Conservation (phyloP, 139 green algal genomes). For the Zygnema circumcarinatum region DNA sequence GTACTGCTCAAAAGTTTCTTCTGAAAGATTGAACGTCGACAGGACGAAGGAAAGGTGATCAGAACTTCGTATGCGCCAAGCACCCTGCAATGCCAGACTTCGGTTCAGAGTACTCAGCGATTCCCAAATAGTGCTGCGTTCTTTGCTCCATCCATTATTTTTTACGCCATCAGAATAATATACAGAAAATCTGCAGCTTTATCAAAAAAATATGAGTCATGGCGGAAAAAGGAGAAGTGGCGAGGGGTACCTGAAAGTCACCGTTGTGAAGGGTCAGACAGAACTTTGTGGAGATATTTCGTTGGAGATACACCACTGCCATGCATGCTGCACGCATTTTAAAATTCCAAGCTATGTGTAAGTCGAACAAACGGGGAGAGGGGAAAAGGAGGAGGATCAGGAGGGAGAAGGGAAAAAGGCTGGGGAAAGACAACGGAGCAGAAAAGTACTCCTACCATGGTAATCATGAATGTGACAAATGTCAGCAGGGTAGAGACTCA, state of each 20-base stretch:
- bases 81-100: slow-evolving; percentile 2
- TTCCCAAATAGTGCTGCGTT: no score
- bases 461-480: slow-evolving; percentile 20
- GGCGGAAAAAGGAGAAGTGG: no score
- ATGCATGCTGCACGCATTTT: neutral
- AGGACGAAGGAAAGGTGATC: slow-evolving; percentile 12
- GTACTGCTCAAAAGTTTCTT: neutral
- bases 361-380: no score
- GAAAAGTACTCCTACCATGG: slow-evolving; percentile 9
- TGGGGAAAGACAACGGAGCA: neutral
- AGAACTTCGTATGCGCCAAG: neutral
- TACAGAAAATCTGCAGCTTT: no score
- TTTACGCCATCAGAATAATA: no score
- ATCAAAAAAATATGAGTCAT: no score
- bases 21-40: slow-evolving; percentile 25
- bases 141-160: no score
- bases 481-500: slow-evolving; percentile 12
- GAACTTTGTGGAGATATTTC: neutral
- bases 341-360: no score
- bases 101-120: no score
- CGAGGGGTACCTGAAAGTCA: slow-evolving; percentile 36
- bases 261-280: slow-evolving; percentile 29
- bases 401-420: neutral
- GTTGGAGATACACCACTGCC: neutral
- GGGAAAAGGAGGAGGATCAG: neutral